Base-by-base conservation (phyloP, 2,329 filamentous ascomycete species). In the Scedosporium boydii region DNA sequence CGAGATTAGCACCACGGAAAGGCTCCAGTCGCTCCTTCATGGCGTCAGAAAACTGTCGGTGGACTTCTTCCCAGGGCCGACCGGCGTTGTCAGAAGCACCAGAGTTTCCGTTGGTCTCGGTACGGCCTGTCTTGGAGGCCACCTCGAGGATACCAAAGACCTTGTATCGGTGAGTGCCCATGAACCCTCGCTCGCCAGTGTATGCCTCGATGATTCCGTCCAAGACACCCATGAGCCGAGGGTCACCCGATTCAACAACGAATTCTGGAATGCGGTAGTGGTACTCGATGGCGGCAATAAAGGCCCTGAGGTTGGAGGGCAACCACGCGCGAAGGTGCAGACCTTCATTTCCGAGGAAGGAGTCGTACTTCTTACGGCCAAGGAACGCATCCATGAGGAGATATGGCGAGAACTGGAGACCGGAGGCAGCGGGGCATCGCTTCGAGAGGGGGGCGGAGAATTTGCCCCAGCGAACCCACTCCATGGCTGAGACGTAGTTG, bases 131-230 rank as follows among this genome's bases (percentile, higher is more conserved):
- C 68, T 83, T 83, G 48, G 75, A 77, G 1, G 80, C 80, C 14
- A 82, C 77, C 63, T 83, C 80, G 0, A 83, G 75, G 29, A 83
- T 79, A 1, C 80, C 81, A 65, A 82, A 83, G 4, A 83, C 81
- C 66, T 83, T 83, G 68, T 83, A 82, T n/a, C 80, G 71, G 66
- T 84, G 81, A 0, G 77, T 78, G 4, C 81, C 80, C 80, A 83
- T 82, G 67, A 83, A 83, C 0, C 81, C 81, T 21, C 80, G 74
- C 65, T 83, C 80, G 0, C 81, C 81, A 0, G 79, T 78, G 64
- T 83, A 84, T 0, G 80, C 80, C 66, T 83, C 81, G 1, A 83
- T 75, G 2, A 83, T 82, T 0, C 80, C 81, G 63, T 83, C 80
- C 1, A 83, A 64, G 0, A 83, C 80, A 3, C 81, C 81, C 68